phyloP scores from a whole-genome alignment of 1,284 basidiomycete genomes.

The Cryptococcus sp. region DNA sequence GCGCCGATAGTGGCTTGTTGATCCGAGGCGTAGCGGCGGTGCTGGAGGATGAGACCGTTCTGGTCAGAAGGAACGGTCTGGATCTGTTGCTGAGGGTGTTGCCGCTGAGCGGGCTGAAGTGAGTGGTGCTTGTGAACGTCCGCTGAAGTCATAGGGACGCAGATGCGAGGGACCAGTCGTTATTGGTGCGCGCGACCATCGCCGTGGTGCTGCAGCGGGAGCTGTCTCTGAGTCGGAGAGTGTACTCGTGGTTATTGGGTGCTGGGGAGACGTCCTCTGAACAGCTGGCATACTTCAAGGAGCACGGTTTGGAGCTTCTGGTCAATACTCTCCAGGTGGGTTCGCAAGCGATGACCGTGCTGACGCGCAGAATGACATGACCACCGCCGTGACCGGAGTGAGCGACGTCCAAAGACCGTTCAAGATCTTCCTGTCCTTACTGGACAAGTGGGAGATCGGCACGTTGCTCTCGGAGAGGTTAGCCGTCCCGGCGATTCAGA shows the following conservation, averaged over 20 bases:
- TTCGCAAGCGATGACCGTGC: not conserved
- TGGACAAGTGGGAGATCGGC: constrained; percentile 98
- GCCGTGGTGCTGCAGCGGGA: constrained; percentile 88
- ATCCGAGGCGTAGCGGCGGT: constrained; percentile 86
- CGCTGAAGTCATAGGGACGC: constrained; percentile 45
- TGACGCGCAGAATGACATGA: not conserved
- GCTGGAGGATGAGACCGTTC: constrained; percentile 83
- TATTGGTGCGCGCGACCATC: constrained; percentile 75
- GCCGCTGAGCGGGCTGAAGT: constrained; percentile 63
- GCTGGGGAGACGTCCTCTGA: constrained; percentile 71
- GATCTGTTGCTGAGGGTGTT: constrained; percentile 78
- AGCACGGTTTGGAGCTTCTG: constrained; percentile 70
- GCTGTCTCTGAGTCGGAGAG: constrained; percentile 84
- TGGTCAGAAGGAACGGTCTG: constrained; percentile 78
- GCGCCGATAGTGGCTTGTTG: constrained; percentile 85
- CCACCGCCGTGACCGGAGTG: too few species aligned
- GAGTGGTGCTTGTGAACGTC: constrained; percentile 61
- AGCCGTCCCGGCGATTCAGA: constrained; percentile 66
- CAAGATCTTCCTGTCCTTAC: constrained; percentile 89
- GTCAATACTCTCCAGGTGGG: constrained; percentile 67
- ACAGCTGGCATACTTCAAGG: constrained; percentile 70
- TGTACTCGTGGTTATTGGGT: constrained; percentile 92
- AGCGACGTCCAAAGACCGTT: constrained; percentile 73
- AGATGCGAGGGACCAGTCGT: constrained; percentile 65
- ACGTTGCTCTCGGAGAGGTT: constrained; percentile 74